Evolutionary conservation across 257 asterid species (phyloP), one percentile per base, ranked within the genome.

Genomic region (Fraxinus americana): DNA sequence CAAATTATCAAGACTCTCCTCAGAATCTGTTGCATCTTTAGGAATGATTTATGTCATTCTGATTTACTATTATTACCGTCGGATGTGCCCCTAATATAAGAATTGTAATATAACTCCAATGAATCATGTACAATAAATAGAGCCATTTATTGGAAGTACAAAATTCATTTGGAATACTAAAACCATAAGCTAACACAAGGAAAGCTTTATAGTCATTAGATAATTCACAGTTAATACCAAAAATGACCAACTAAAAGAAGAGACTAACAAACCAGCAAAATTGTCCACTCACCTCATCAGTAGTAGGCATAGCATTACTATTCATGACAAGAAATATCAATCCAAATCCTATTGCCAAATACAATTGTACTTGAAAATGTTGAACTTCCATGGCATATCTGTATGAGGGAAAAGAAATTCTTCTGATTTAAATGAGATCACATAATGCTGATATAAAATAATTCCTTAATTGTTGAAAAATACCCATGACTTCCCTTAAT

Each of bases 251-350:
- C 12, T 6, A 21, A 57, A 57, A 57, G 14, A 57, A 57, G 66
- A 43, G 14, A 67, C 38, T 21, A 38, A 72, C 39, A 74, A 61
- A 52, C 14, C 39, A 54, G 17, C 63, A 68, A 27, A 71, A 50
- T 66, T 32, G 27, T 70, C 9, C 50, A 83, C 90, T 84, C 66
- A 89, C 89, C 75, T 72, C 41, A 75, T 52, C 82, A 21, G 83
- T 76, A 65, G 77, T 81, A 67, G 48, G 38, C 30, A 71, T 45
- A n/a, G 45, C 76, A 34, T 59, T 77, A 23, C 73, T 71, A 73
- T 70, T 61, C 80, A 68, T 32, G 4, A 80, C 36, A 67, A 85
- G 71, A 59, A 81, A 57, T 17, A 89, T 69, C 69, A 79, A 70
- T 9, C 75, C 63, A 41, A 77, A 16, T 61, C 34, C 71, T 21